These are phyloP conservation scores for Penicillium concentricum DNA, from an alignment of 2,329 filamentous ascomycete genomes.

Conservation along the genomic window DNA sequence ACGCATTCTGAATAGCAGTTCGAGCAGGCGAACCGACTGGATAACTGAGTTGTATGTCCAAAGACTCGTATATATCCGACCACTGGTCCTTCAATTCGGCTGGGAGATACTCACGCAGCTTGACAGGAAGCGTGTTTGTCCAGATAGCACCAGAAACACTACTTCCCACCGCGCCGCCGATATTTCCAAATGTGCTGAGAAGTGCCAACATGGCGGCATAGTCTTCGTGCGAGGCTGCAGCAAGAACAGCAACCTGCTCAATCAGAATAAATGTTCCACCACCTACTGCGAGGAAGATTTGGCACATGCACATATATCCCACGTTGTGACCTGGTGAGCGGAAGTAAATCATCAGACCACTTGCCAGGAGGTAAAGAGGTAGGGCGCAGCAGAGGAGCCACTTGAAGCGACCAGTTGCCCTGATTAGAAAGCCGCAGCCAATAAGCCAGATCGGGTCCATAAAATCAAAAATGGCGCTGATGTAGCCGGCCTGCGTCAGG, in stretches of 20 bases:
- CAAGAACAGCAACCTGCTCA: constrained; percentile 56
- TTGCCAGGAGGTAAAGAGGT: constrained; percentile 53
- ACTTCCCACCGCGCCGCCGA: constrained; percentile 56
- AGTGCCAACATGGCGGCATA: constrained; percentile 57
- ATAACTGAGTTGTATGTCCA: constrained; percentile 46
- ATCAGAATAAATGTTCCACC: constrained; percentile 55
- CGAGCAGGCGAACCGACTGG: constrained; percentile 26
- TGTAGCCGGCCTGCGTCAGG: constrained; percentile 35
- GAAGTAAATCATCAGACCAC: constrained; percentile 59
- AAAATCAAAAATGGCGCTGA: constrained; percentile 53
- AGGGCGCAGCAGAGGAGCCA: constrained; percentile 53
- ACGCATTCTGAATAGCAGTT: constrained; percentile 33
- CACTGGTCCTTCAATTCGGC: constrained; percentile 27
- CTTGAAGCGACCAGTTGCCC: constrained; percentile 53
- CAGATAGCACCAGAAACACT: constrained; percentile 62
- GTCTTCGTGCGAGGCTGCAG: constrained; percentile 55
- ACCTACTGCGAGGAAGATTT: constrained; percentile 58
- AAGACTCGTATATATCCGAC: constrained; percentile 45
- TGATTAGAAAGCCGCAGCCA: constrained; percentile 48
- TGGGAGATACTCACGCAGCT: constrained; percentile 49
- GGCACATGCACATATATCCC: constrained; percentile 58
- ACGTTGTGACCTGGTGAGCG: constrained; percentile 48
- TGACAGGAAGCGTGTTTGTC: constrained; percentile 55
- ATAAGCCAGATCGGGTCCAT: constrained; percentile 31
- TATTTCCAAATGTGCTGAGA: constrained; percentile 53